Conservation (phyloP, 1,284 basidiomycete genomes). For the Irpex sp. region DNA sequence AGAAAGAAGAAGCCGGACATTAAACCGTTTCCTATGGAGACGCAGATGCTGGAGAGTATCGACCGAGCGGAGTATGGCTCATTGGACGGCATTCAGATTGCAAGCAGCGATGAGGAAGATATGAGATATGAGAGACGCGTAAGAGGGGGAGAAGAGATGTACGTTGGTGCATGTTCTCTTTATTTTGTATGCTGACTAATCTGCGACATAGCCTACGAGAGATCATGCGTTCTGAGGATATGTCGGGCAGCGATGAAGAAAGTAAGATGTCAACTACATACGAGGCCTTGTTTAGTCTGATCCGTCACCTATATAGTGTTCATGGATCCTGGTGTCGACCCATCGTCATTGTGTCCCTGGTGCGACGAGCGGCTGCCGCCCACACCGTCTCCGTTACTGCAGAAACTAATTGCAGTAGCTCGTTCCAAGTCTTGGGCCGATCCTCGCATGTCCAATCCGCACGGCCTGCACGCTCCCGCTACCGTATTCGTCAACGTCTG, state of each 20-base stretch:
- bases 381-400: conserved; percentile 55
- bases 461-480: conserved; percentile 62
- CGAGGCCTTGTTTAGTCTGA: neutral
- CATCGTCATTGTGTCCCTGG: conserved; percentile 66
- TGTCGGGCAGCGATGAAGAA: conserved; percentile 20
- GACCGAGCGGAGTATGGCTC: conserved; percentile 29
- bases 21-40: conserved; percentile 49
- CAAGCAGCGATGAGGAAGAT: conserved; percentile 11
- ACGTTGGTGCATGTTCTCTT: conserved; percentile 12
- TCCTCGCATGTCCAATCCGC: conserved; percentile 61
- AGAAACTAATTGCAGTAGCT: conserved; percentile 45
- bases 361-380: conserved; percentile 66
- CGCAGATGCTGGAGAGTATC: conserved; percentile 35
- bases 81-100: conserved; percentile 28
- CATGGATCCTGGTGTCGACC: conserved; percentile 44
- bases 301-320: conserved; percentile 36
- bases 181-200: neutral
- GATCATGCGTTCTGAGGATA: conserved; percentile 20
- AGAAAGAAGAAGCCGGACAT: conserved; percentile 7
- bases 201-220: conserved; percentile 9
- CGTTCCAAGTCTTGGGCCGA: conserved; percentile 48
- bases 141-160: conserved; percentile 23
- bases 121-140: conserved; percentile 30
- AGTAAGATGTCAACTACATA: conserved; percentile 3
- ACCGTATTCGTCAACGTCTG: conserved; percentile 60